Base-by-base conservation (phyloP, 768 basidiomycete genomes). In the Pleurotus ostreatus region DNA sequence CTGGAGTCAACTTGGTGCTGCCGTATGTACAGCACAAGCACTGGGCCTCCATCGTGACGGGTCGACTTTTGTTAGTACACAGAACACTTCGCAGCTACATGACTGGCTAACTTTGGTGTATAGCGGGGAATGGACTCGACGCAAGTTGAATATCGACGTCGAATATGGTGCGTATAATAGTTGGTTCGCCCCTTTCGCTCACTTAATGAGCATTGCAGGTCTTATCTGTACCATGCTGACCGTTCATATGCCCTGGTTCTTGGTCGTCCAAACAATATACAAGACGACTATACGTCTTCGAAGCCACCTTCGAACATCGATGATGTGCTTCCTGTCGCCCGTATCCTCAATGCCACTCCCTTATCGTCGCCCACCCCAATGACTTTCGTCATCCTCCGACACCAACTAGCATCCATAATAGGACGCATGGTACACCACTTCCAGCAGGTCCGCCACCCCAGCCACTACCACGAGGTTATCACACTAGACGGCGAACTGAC, bases 1-100 rank as follows among this genome's bases (percentile, higher is more conserved):
- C 64, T 98, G 94, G 93, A 93, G 91, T 67, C 93, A 96, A 64
- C 77, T 98, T 15, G 94, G 94, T 37, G 94, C 94, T 5, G 92
- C 92, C 47, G 87, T 98, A 12, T 74, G 94, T 57, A 97, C 94
- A 30, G 94, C 94, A 7, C 94, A 96, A 64, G 94, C 94, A 2
- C 82, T 98, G 18, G 95, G 94, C 7, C 72, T 98, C 37, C 94
- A 97, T 71, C 81, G 94, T 49, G 94, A 98, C 70, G 91, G 89
- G 8, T 81, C 86, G 1, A 85, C 84, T 34, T 85, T 92, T 77
- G 92, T 94, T 65, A 66, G 82, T 61, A 43, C 34, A 16, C 16
- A 43, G 23, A 58, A 18, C n/a, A 48, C 11, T 7, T 16, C 11
- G 43, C 47, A 45, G 44, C 1, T 34, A 60, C 37, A 44, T 62